Evolutionary conservation across 1,284 basidiomycete species (phyloP).

Genomic region (Wolfiporia cocos): DNA sequence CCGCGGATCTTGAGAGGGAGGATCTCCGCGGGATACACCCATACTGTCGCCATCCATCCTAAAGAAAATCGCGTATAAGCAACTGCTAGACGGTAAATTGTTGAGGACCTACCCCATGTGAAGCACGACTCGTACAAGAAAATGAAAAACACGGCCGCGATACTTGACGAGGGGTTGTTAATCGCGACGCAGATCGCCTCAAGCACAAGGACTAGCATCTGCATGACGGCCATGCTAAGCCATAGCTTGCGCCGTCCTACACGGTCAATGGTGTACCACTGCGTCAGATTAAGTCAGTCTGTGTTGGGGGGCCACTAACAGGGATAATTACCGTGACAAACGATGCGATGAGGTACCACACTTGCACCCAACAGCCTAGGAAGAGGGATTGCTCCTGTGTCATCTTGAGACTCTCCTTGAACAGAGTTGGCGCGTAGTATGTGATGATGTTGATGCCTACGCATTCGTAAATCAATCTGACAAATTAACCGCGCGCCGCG

Average conservation of each 20-base stretch:
- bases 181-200: conserved; percentile 8
- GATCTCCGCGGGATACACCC: conserved; percentile 12
- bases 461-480: background rate
- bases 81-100: background rate
- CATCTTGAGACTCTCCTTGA: conserved; percentile 9
- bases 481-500: background rate
- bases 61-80: background rate
- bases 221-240: conserved; percentile 8
- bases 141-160: conserved; percentile 10
- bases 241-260: conserved; percentile 9
- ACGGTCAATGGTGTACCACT: conserved; percentile 12
- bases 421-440: conserved; percentile 11
- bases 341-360: conserved; percentile 17
- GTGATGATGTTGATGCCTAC: conserved; percentile 11
- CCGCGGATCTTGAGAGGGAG: conserved; percentile 10
- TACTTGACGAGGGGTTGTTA: conserved; percentile 2
- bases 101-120: conserved; percentile 7
- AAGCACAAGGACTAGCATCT: conserved; percentile 6
- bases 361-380: conserved; percentile 10
- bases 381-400: conserved; percentile 9
- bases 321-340: conserved; percentile 11
- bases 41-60: conserved; percentile 12
- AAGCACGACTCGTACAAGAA: conserved; percentile 9
- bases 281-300: conserved; percentile 19
- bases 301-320: conserved; percentile 19